A percentile compares a stretch with the other conserved stretches of the same genome.
These are phyloP conservation scores for Sclerotinia nivalis DNA, from an alignment of 2,329 filamentous ascomycete genomes.

Conservation along the genomic window DNA sequence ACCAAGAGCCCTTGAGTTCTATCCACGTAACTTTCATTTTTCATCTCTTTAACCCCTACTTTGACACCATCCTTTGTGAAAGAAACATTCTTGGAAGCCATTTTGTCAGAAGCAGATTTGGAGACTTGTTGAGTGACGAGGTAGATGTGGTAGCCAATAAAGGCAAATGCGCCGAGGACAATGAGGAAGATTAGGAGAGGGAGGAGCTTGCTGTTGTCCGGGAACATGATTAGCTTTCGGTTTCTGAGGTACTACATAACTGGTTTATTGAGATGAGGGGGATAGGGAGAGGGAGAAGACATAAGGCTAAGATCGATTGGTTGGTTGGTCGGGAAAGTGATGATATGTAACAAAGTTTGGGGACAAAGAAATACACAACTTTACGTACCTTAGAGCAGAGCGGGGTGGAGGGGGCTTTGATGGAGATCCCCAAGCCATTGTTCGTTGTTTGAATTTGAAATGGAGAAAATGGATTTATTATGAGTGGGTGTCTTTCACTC, in stretches of 20 bases:
- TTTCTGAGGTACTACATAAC: neutral
- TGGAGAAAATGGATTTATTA: constrained; percentile 4
- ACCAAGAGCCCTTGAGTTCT: constrained; percentile 68
- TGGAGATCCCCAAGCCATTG: constrained; percentile 42
- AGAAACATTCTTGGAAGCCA: constrained; percentile 73
- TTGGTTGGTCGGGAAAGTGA: constrained; percentile 1
- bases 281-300: neutral
- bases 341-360: neutral
- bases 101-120: constrained; percentile 64
- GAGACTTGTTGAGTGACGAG: constrained; percentile 66
- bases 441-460: neutral
- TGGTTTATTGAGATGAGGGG: neutral
- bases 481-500: constrained; percentile 1
- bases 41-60: constrained; percentile 69
- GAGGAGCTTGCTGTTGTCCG: constrained; percentile 52
- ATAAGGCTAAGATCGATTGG: neutral
- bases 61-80: constrained; percentile 74
- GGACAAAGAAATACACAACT: constrained; percentile 14
- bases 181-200: constrained; percentile 66
- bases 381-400: constrained; percentile 40
- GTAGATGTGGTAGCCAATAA: constrained; percentile 73
- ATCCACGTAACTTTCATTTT: constrained; percentile 71
- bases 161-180: constrained; percentile 58
- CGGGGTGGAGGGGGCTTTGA: constrained; percentile 37
- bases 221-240: constrained; percentile 21